Evolutionary conservation across 2,329 filamentous ascomycete genomes (phyloP), one percentile per base, ranked within the genome.

Genomic region (Arthrobotrys pseudoclavata): DNA sequence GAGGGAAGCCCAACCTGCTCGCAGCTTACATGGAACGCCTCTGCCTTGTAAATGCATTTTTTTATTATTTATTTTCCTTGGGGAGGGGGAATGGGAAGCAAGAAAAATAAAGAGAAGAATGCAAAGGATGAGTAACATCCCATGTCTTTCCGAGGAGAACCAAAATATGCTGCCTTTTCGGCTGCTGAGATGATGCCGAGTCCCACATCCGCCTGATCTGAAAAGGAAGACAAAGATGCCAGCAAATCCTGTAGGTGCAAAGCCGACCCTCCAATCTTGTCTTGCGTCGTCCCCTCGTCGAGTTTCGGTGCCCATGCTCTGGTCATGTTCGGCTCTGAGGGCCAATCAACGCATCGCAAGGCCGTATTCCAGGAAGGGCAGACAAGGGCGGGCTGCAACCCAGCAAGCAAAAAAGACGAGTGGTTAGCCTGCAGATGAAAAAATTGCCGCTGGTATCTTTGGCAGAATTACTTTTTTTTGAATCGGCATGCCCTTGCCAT

Each of bases 371-470:
- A 63, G 40, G 71, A 76, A 64, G 45, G 62, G 61, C 61, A 45
- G 69, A 62, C 70, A 57, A 64, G 66, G 60, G 60, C 72, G 34
- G 22, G 57, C 61, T 74, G 69, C 62, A 67, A 71, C 61, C 69
- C 22, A 67, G 69, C 69, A 61, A 72, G 69, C 61, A 72, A 52
- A 61, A 68, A 71, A 48, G 69, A 57, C 69, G 69, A 61, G 26
- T 69, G 57, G 70, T 48, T 63, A 76, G 71, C 66, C 50, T 69
- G 71, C 71, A 76, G 64, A 69, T 62, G 31, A 70, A 47, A 70
- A 76, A 70, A 76, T 69, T 76, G 72, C 72, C 72, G 72, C 72
- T 70, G 53, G 42, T 70, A 70, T 76, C 66, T 76, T 48, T 29
- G 13, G 26, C 26, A 45, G 53, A 50, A n/a, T 70, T 70, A 29